Evolutionary conservation across 805 yeast genomes (phyloP).

Genomic region (Kregervanrija fluxuum): DNA sequence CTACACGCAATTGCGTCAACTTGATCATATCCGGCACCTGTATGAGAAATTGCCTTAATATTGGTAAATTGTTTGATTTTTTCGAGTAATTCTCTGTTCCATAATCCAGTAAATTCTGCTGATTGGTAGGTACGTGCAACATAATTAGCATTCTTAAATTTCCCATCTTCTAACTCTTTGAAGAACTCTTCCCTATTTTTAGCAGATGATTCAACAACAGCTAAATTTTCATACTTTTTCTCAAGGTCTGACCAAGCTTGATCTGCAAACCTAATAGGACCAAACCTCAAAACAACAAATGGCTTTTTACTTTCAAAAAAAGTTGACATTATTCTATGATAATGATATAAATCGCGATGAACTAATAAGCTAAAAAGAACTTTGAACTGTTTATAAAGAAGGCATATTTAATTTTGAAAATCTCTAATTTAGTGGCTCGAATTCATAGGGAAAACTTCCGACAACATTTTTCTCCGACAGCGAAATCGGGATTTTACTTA

Average conservation of each 20-base stretch:
- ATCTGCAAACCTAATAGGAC: slow-evolving; percentile 51
- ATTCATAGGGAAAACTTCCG: too few relatives aligned
- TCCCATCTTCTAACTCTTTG: slow-evolving; percentile 29
- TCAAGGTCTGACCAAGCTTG: slow-evolving; percentile 48
- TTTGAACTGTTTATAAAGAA: neutral
- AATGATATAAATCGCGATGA: neutral
- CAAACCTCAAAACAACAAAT: slow-evolving; percentile 63
- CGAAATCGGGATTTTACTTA: too few relatives aligned
- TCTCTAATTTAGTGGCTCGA: too few relatives aligned
- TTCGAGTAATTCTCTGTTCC: slow-evolving; percentile 36
- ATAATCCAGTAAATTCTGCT: slow-evolving; percentile 31
- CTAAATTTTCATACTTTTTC: slow-evolving; percentile 25
- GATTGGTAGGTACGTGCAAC: slow-evolving; percentile 38
- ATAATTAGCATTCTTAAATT: slow-evolving; percentile 29
- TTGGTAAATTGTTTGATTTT: slow-evolving; percentile 26
- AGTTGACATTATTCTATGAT: slow-evolving; percentile 12
- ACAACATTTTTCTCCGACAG: too few relatives aligned
- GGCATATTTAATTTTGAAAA: neutral
- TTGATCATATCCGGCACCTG: slow-evolving; percentile 56
- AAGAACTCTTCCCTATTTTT: slow-evolving; percentile 35
- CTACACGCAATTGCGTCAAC: slow-evolving; percentile 37
- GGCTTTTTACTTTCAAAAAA: slow-evolving; percentile 21
- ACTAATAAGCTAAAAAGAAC: neutral
- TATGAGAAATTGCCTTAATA: slow-evolving; percentile 37
- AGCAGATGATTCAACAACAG: slow-evolving; percentile 38